Evolutionary conservation across 1,284 basidiomycete species (phyloP).

Genomic region (Sanghuangporus baumii): DNA sequence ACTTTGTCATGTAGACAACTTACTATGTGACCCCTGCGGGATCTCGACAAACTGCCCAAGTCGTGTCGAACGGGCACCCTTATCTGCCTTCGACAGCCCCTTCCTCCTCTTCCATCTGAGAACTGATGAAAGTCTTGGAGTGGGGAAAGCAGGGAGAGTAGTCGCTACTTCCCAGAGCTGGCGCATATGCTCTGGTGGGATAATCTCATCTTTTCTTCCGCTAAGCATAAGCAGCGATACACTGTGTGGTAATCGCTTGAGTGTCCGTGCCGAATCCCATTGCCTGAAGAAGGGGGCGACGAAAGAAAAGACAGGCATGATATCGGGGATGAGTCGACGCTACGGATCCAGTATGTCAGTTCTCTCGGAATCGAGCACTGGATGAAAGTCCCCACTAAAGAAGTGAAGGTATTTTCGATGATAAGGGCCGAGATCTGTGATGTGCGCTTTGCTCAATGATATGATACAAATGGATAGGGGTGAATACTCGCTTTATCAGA

Average conservation of each 20-base stretch:
- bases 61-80: slow-evolving; percentile 17
- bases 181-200: slow-evolving; percentile 49
- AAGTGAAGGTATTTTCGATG: slow-evolving; percentile 52
- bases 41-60: slow-evolving; percentile 32
- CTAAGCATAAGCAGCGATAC: slow-evolving; percentile 16
- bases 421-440: slow-evolving; percentile 31
- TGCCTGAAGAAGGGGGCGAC: slow-evolving; percentile 41
- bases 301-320: slow-evolving; percentile 41
- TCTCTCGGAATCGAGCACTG: not conserved
- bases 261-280: slow-evolving; percentile 35
- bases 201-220: slow-evolving; percentile 39
- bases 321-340: slow-evolving; percentile 37
- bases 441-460: not conserved
- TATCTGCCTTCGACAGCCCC: not conserved
- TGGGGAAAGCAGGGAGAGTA: not conserved
- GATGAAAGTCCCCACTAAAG: slow-evolving; percentile 23
- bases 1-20: slow-evolving; percentile 18
- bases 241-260: not conserved
- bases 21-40: slow-evolving; percentile 40
- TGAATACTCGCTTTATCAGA: slow-evolving; percentile 26
- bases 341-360: not conserved
- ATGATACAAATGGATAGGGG: not conserved
- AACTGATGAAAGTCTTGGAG: not conserved
- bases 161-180: slow-evolving; percentile 31
- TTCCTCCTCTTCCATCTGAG: not conserved